A percentile compares a stretch with the other conserved stretches of the same genome.
These are phyloP conservation scores for Malus orientalis DNA, from an alignment of 306 rosid genomes.

Conservation along the genomic window DNA sequence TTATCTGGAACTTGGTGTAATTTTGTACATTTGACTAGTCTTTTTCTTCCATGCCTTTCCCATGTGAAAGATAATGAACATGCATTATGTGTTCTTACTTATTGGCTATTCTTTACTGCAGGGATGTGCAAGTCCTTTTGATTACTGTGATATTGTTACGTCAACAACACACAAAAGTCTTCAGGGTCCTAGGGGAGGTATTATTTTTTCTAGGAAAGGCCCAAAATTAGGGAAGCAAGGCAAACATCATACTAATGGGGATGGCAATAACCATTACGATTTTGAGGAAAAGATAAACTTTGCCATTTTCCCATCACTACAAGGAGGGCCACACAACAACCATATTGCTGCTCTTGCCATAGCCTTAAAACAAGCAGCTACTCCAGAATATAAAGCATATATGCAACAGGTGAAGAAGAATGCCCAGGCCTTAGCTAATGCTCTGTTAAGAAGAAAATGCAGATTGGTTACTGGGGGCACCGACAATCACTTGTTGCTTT, in stretches of 20 bases:
- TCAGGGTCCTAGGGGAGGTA: constrained; percentile 85
- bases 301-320: constrained; percentile 65
- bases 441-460: constrained; percentile 75
- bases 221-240: constrained; percentile 52
- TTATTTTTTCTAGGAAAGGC: constrained; percentile 57
- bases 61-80: neutral
- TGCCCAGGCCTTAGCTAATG: constrained; percentile 70
- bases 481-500: constrained; percentile 80
- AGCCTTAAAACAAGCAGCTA: constrained; percentile 75
- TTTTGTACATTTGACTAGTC: neutral
- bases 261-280: constrained; percentile 41
- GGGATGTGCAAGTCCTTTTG: constrained; percentile 71
- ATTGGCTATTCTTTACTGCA: constrained; percentile 19
- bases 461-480: constrained; percentile 83
- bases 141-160: constrained; percentile 69
- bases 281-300: constrained; percentile 80
- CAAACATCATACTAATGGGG: constrained; percentile 33
- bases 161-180: constrained; percentile 92
- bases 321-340: constrained; percentile 92
- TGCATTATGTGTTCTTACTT: neutral
- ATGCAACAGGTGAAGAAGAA: constrained; percentile 79
- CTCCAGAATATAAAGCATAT: constrained; percentile 64
- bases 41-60: neutral
- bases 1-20: neutral
- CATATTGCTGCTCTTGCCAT: constrained; percentile 81